Base-by-base conservation (phyloP, 257 asterid species). In the Solanum pennellii region DNA sequence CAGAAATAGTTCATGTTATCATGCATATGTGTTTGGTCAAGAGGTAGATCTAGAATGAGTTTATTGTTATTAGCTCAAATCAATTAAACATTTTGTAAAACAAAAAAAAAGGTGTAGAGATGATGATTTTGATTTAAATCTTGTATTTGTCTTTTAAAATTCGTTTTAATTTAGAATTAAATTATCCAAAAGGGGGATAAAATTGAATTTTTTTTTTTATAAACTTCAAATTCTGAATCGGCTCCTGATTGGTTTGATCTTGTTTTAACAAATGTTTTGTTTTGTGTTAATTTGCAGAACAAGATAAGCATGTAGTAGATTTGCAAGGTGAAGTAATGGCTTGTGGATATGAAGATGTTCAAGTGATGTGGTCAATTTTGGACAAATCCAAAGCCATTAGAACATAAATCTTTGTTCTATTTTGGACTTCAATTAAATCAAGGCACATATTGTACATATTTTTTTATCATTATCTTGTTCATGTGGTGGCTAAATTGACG, bases 291-390 rank as follows among this genome's bases (percentile, higher is more conserved):
- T 62, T 79, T 80, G 85, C 68, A 80, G 85, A 6, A 2, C 62
- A 7, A 29, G 80, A 85, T 27, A 89, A 82, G 15, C 86, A 91
- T 68, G 83, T 88, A 13, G 90, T 91, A 93, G 95, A 90, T 89
- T 89, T 95, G 87, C 96, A 94, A 12, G 98, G 96, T 6, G 98
- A 95, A 88, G 98, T 95, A 52, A 95, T 94, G 98, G 96, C 96
- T 0, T 95, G 98, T 88, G 95, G 89, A 3, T 95, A 95, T 83
- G 98, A 94, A 56, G 98, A 95, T 90, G 98, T 94, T 14, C 98
- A 94, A 31, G 98, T 95, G 31, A 95, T 95, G 98, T 95, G 98
- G 98, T 94, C 98, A 9, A 95, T 95, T 74, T 91, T 95, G 92
- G 98, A 95, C 91, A 93, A 95, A 91, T 89, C 95, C 83, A 93